A percentile compares a stretch with the other conserved stretches of the same genome.
Conservation (phyloP, 495 filamentous ascomycete species). For the Aspergillus taichungensis region DNA sequence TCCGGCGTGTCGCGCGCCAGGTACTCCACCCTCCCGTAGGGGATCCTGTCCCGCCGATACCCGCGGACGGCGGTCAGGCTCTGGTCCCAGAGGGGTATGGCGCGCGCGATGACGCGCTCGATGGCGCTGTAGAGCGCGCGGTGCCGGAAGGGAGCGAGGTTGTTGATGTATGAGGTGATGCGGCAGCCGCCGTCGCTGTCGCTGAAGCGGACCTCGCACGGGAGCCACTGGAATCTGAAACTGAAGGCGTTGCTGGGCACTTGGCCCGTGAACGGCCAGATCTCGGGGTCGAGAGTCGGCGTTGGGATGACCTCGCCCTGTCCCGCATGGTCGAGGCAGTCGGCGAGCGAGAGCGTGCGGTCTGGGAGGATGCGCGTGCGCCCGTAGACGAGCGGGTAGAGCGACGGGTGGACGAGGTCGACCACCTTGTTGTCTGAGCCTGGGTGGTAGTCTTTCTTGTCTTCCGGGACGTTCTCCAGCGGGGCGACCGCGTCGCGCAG, state of each 20-base stretch:
- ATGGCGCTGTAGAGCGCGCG: slow-evolving; percentile 40
- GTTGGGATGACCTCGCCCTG: slow-evolving; percentile 24
- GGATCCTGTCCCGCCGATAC: slow-evolving; percentile 11
- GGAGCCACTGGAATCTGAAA: slow-evolving; percentile 50
- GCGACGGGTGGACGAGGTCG: slow-evolving; percentile 52
- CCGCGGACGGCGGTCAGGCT: slow-evolving; percentile 10
- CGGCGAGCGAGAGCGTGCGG: slow-evolving; percentile 27
- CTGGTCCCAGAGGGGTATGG: slow-evolving; percentile 48
- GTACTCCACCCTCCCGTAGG: slow-evolving; percentile 11
- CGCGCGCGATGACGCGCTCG: slow-evolving; percentile 37
- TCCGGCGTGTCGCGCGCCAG: slow-evolving; percentile 4
- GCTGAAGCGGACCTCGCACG: slow-evolving; percentile 41
- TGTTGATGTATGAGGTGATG: slow-evolving; percentile 51
- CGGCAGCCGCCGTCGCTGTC: slow-evolving; percentile 14
- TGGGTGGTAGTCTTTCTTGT: slow-evolving; percentile 51
- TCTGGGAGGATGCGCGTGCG: slow-evolving; percentile 36
- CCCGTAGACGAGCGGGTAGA: slow-evolving; percentile 52
- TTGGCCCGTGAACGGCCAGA: no score
- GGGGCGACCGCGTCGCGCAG: slow-evolving; percentile 18
- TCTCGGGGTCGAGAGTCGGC: slow-evolving; percentile 4
- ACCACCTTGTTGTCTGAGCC: slow-evolving; percentile 45
- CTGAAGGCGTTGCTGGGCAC: slow-evolving; percentile 9
- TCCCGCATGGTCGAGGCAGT: slow-evolving; percentile 31
- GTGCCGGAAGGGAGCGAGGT: slow-evolving; percentile 44
- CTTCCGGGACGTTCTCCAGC: slow-evolving; percentile 37